phyloP scores from a whole-genome alignment of 208 protist species.

The Crithidia fasciculata region DNA sequence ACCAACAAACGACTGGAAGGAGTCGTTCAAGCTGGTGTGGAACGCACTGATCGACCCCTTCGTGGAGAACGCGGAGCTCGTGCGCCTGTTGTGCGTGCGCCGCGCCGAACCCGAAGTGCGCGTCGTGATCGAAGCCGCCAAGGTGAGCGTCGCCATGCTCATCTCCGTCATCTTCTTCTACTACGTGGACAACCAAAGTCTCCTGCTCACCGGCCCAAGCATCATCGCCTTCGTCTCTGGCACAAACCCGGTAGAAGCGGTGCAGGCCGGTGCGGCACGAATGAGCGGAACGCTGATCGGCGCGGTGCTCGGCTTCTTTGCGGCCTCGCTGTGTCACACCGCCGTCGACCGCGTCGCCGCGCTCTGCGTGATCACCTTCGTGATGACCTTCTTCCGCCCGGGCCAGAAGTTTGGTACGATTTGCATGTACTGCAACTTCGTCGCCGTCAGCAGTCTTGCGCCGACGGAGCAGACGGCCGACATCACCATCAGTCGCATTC shows the following conservation, averaged over 20 bases:
- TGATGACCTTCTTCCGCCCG: constrained; percentile 74
- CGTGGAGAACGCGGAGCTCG: constrained; percentile 44
- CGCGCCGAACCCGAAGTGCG: constrained; percentile 51
- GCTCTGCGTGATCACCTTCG: constrained; percentile 72
- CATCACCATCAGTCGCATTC: constrained; percentile 69
- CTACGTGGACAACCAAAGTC: constrained; percentile 57
- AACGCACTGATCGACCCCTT: constrained; percentile 47
- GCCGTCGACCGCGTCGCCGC: constrained; percentile 49
- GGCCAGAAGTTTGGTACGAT: constrained; percentile 59
- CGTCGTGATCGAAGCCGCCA: constrained; percentile 74
- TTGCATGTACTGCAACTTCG: constrained; percentile 79
- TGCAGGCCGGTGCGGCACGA: constrained; percentile 62
- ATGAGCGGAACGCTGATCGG: constrained; percentile 75
- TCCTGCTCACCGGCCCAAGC: constrained; percentile 71
- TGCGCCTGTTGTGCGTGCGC: constrained; percentile 40
- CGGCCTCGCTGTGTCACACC: constrained; percentile 53
- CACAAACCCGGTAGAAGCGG: constrained; percentile 73
- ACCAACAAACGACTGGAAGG: constrained; percentile 26
- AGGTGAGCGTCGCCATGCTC: constrained; percentile 81
- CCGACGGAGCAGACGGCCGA: constrained; percentile 39
- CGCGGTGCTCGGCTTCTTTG: constrained; percentile 78
- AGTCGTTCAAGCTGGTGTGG: constrained; percentile 40
- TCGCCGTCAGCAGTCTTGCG: constrained; percentile 60
- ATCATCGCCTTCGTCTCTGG: constrained; percentile 85
- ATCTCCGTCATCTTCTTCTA: constrained; percentile 81